Evolutionary conservation across 371 early-diverging fungal species (phyloP).

Genomic region (Mucor circinelloides): DNA sequence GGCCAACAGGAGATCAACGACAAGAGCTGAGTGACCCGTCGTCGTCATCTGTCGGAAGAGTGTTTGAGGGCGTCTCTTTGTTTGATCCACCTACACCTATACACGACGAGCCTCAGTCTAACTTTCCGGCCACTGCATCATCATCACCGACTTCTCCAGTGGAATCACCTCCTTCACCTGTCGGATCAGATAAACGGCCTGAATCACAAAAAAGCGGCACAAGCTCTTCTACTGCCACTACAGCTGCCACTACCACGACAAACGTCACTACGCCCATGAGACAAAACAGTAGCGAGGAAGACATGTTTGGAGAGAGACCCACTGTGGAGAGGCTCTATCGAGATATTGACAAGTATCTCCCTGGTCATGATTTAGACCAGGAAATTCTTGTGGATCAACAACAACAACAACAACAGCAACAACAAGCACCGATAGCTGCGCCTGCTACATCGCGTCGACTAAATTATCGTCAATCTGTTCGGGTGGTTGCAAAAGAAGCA

Average conservation of each 20-base stretch:
- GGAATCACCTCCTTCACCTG: conserved; percentile 18
- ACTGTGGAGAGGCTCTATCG: conserved; percentile 65
- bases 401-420: not conserved
- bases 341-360: conserved; percentile 73
- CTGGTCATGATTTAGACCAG: conserved; percentile 75
- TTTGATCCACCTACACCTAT: conserved; percentile 26
- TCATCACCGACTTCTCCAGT: conserved; percentile 7
- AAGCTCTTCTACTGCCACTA: not conserved
- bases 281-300: conserved; percentile 13
- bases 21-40: not conserved
- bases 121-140: conserved; percentile 1
- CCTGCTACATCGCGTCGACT: conserved; percentile 13
- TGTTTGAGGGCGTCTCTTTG: conserved; percentile 15
- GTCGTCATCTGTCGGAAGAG: not conserved
- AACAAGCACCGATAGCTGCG: not conserved
- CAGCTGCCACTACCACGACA: not conserved
- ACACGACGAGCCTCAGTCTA: not conserved
- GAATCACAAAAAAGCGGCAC: conserved; percentile 1
- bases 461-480: conserved; percentile 56
- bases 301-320: conserved; percentile 62
- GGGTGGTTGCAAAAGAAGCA: conserved; percentile 60
- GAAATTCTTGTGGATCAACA: conserved; percentile 32
- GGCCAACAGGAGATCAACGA: conserved; percentile 13
- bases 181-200: conserved; percentile 6
- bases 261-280: not conserved